A percentile compares a stretch with the other conserved stretches of the same genome.
Evolutionary conservation across 2,329 filamentous ascomycete species (phyloP).

Genomic region (Colletotrichum gigasporum): DNA sequence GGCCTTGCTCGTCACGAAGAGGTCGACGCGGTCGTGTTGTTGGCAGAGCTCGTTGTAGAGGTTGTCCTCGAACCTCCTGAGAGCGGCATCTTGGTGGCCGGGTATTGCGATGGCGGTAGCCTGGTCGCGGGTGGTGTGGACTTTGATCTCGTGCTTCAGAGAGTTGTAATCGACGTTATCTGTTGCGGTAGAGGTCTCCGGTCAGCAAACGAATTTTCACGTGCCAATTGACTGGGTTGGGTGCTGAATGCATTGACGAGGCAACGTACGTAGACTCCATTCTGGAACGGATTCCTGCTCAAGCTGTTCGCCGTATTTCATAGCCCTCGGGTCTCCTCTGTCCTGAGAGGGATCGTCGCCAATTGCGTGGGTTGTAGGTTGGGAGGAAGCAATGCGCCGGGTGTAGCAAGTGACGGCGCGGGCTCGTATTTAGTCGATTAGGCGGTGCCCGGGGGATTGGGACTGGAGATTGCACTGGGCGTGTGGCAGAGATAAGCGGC

Average conservation of each 20-base stretch:
- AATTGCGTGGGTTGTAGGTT: conserved; percentile 3
- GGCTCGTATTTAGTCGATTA: conserved; percentile 25
- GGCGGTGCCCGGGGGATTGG: conserved; percentile 1
- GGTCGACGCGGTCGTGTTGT: conserved; percentile 80
- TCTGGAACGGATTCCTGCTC: conserved; percentile 80
- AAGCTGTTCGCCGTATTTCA: conserved; percentile 83
- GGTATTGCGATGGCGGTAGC: conserved; percentile 78
- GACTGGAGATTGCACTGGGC: conserved; percentile 6
- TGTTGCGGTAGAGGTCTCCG: conserved; percentile 41
- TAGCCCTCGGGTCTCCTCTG: conserved; percentile 42
- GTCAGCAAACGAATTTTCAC: conserved; percentile 13
- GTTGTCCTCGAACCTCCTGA: conserved; percentile 74
- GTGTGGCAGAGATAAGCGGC: conserved; percentile 22
- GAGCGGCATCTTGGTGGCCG: conserved; percentile 68
- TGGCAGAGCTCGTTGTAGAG: conserved; percentile 76
- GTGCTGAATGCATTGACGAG: not conserved
- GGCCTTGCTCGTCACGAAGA: conserved; percentile 83
- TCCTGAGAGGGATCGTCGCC: conserved; percentile 16
- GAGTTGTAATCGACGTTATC: conserved; percentile 92
- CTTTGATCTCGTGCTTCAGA: conserved; percentile 85
- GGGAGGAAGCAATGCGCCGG: not conserved
- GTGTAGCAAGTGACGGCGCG: conserved; percentile 14
- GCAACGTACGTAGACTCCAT: conserved; percentile 76
- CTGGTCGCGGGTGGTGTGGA: conserved; percentile 76
- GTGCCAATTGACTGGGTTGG: not conserved